A percentile compares a stretch with the other conserved stretches of the same genome.
phyloP scores from a whole-genome alignment of 2,329 filamentous ascomycete species.

The Uncinocarpus reesii region DNA sequence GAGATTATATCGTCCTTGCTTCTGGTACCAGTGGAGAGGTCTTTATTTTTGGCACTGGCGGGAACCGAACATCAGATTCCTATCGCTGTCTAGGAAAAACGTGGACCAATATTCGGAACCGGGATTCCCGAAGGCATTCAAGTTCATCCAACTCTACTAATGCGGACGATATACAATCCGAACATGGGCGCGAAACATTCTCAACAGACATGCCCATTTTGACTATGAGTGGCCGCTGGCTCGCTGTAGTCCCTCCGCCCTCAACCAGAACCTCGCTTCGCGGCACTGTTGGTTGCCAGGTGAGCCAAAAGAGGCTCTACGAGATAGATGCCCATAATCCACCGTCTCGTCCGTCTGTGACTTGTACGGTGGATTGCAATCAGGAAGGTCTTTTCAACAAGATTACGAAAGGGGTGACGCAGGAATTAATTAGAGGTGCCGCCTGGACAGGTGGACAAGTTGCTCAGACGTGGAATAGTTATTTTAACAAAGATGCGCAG shows the following conservation, averaged over 20 bases:
- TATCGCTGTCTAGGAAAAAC: constrained; percentile 73
- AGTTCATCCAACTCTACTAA: constrained; percentile 39
- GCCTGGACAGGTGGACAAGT: constrained; percentile 43
- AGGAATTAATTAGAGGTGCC: constrained; percentile 40
- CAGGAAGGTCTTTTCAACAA: constrained; percentile 40
- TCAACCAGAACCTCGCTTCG: constrained; percentile 30
- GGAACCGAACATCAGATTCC: constrained; percentile 17
- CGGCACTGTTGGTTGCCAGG: constrained; percentile 30
- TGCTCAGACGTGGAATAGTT: constrained; percentile 41
- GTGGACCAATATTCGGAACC: constrained; percentile 72
- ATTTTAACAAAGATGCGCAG: constrained; percentile 39
- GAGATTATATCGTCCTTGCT: constrained; percentile 60
- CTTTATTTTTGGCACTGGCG: constrained; percentile 55
- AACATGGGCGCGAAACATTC: constrained; percentile 25
- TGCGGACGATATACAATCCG: constrained; percentile 34
- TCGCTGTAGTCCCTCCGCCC: constrained; percentile 37
- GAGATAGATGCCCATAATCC: constrained; percentile 37
- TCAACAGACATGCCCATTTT: constrained; percentile 32
- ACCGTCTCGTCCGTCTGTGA: constrained; percentile 34
- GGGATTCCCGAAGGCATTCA: constrained; percentile 36
- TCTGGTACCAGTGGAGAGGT: constrained; percentile 81
- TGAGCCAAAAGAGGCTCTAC: constrained; percentile 29
- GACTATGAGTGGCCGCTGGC: constrained; percentile 38
- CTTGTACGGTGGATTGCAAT: constrained; percentile 38
- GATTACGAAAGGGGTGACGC: constrained; percentile 40